These are phyloP conservation scores for Diaporthe helianthi DNA, from an alignment of 2,329 filamentous ascomycete genomes.

Conservation along the genomic window DNA sequence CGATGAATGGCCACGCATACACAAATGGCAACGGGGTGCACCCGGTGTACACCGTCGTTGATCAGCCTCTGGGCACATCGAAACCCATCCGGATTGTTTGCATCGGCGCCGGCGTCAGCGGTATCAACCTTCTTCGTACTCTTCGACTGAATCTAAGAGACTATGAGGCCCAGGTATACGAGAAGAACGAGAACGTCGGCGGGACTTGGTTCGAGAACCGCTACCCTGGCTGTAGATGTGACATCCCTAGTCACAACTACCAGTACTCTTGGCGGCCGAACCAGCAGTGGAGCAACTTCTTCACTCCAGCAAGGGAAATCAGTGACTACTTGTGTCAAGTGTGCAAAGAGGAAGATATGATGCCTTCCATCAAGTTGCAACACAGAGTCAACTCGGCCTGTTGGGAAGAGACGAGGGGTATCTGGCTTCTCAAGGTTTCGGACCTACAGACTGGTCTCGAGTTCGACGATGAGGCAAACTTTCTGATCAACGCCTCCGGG, in stretches of 20 bases:
- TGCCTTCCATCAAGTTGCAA: constrained; percentile 50
- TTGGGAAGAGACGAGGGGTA: constrained; percentile 53
- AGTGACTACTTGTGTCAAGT: constrained; percentile 57
- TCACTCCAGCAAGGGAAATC: constrained; percentile 62
- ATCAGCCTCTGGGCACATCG: constrained; percentile 48
- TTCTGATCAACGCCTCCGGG: constrained; percentile 57
- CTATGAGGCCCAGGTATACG: constrained; percentile 59
- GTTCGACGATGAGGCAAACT: constrained; percentile 55
- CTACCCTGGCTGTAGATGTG: constrained; percentile 64
- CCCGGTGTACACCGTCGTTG: constrained; percentile 45
- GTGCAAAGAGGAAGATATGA: constrained; percentile 56
- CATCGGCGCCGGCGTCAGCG: constrained; percentile 54
- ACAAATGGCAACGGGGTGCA: constrained; percentile 32
- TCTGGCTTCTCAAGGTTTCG: constrained; percentile 52
- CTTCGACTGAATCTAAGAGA: constrained; percentile 50
- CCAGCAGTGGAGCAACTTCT: constrained; percentile 65
- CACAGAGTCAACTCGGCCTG: constrained; percentile 51
- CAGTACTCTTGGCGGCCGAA: constrained; percentile 69
- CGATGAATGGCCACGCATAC: constrained; percentile 24
- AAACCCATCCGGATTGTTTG: constrained; percentile 52
- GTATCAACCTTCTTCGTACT: constrained; percentile 54
- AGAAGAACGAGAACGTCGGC: constrained; percentile 62
- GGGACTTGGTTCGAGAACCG: constrained; percentile 67
- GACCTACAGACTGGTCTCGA: constrained; percentile 47
- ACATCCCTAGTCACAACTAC: constrained; percentile 67